A percentile compares a stretch with the other conserved stretches of the same genome.
Conservation (phyloP, 108 stramenopile genomes). For the Thalassiosira profunda region DNA sequence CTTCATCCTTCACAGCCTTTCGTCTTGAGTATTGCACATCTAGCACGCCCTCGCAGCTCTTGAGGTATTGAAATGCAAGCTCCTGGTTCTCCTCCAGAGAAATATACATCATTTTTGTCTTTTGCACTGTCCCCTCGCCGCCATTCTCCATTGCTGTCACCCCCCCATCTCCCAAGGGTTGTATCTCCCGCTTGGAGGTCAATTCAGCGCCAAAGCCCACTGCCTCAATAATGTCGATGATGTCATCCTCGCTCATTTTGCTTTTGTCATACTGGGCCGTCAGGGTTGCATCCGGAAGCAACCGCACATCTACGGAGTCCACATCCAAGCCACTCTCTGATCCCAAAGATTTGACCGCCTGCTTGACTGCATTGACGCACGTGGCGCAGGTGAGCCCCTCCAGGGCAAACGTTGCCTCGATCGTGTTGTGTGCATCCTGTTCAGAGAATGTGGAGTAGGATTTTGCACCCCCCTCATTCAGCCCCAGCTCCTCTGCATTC, state of each 20-base stretch:
- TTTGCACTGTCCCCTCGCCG: neutral
- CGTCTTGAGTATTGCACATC: slow-evolving; percentile 19
- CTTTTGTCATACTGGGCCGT: slow-evolving; percentile 13
- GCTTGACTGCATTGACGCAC: slow-evolving; percentile 40
- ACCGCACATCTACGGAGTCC: slow-evolving; percentile 42
- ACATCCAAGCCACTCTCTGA: slow-evolving; percentile 24
- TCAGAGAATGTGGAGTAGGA: slow-evolving; percentile 21
- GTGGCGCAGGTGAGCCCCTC: slow-evolving; percentile 53
- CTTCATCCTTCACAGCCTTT: neutral
- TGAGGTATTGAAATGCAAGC: slow-evolving; percentile 14
- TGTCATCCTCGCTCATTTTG: slow-evolving; percentile 22
- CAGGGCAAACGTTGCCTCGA: slow-evolving; percentile 47
- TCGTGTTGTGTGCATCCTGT: neutral
- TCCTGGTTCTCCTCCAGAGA: slow-evolving; percentile 16
- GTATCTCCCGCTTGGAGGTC: slow-evolving; percentile 18
- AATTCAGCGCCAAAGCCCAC: slow-evolving; percentile 48
- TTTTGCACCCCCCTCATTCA: no score
- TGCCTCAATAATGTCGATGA: slow-evolving; percentile 35
- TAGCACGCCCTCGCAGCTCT: slow-evolving; percentile 12
- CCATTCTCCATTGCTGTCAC: slow-evolving; percentile 5
- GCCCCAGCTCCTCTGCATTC: no score
- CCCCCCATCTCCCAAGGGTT: no score
- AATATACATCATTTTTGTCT: slow-evolving; percentile 20
- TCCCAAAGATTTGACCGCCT: slow-evolving; percentile 33
- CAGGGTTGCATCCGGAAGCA: slow-evolving; percentile 51